Evolutionary conservation across 768 basidiomycete species (phyloP).

Genomic region (Amanita pallidorosea): DNA sequence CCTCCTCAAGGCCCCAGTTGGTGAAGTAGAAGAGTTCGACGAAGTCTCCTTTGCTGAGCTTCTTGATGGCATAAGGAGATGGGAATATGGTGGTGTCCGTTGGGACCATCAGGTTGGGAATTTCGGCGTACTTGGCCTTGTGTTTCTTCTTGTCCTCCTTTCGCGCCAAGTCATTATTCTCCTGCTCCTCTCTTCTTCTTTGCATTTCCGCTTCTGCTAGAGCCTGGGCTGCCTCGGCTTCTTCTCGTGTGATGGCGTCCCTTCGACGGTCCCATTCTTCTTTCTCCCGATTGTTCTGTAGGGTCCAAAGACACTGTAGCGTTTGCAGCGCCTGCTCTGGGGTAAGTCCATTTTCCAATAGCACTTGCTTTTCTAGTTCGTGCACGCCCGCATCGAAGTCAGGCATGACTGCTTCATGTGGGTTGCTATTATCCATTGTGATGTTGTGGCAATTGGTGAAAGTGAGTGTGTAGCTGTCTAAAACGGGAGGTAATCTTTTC

Average conservation of each 20-base stretch:
- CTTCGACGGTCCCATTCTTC: neutral
- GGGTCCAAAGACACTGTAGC: neutral
- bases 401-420: neutral
- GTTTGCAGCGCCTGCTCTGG: neutral
- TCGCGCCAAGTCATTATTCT: neutral
- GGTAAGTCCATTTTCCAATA: neutral
- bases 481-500: too few species aligned
- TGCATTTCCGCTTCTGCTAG: neutral
- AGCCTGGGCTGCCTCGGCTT: neutral
- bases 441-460: too few species aligned
- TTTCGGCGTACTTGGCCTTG: neutral
- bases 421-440: neutral
- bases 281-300: neutral
- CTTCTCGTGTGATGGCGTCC: neutral
- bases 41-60: neutral
- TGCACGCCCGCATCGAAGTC: neutral
- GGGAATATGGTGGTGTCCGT: neutral
- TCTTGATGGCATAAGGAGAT: neutral
- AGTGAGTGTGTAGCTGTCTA: too few species aligned
- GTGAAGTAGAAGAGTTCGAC: slow-evolving; percentile 2
- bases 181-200: neutral
- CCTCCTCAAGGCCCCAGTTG: neutral
- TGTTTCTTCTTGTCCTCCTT: neutral
- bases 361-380: neutral
- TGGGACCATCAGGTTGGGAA: neutral